phyloP scores from a whole-genome alignment of 192 early-diverging fungal genomes.

The Geranomyces variabilis region DNA sequence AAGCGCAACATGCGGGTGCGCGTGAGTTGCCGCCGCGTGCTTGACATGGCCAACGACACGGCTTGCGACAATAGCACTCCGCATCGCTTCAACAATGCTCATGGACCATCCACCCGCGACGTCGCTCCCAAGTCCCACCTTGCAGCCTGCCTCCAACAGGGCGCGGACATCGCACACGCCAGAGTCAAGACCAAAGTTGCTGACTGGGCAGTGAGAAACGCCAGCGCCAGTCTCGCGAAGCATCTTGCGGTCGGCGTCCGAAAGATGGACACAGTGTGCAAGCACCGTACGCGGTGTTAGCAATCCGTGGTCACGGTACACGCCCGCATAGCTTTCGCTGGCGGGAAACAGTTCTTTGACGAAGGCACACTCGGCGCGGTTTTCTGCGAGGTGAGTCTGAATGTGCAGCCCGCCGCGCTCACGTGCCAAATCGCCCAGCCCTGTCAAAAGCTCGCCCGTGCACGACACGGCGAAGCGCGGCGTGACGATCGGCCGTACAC shows the following conservation, averaged over 20 bases:
- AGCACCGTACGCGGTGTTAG: conserved; percentile 77
- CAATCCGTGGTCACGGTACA: conserved; percentile 77
- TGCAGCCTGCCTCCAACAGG: conserved; percentile 71
- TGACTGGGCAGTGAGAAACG: conserved; percentile 90
- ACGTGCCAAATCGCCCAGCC: conserved; percentile 71
- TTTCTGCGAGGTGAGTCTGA: conserved; percentile 93
- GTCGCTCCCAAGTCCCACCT: conserved; percentile 94
- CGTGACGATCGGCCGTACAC: conserved; percentile 77
- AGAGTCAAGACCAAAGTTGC: conserved; percentile 83
- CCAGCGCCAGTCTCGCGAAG: conserved; percentile 69
- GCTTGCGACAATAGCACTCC: conserved; percentile 75
- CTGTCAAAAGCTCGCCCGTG: conserved; percentile 67
- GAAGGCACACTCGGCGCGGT: conserved; percentile 75
- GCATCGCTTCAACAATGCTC: conserved; percentile 85
- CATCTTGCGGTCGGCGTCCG: conserved; percentile 68
- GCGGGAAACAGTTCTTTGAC: conserved; percentile 76
- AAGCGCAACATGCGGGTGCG: neutral
- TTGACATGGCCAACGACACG: conserved; percentile 60
- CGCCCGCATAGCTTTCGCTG: conserved; percentile 65
- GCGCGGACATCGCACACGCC: conserved; percentile 82
- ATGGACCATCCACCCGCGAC: conserved; percentile 87
- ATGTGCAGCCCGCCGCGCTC: conserved; percentile 73
- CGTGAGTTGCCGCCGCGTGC: neutral
- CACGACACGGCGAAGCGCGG: conserved; percentile 93
- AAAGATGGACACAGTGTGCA: conserved; percentile 93